These are phyloP conservation scores for Berberis thunbergii DNA, from an alignment of 164 flowering plant genomes.

Conservation along the genomic window DNA sequence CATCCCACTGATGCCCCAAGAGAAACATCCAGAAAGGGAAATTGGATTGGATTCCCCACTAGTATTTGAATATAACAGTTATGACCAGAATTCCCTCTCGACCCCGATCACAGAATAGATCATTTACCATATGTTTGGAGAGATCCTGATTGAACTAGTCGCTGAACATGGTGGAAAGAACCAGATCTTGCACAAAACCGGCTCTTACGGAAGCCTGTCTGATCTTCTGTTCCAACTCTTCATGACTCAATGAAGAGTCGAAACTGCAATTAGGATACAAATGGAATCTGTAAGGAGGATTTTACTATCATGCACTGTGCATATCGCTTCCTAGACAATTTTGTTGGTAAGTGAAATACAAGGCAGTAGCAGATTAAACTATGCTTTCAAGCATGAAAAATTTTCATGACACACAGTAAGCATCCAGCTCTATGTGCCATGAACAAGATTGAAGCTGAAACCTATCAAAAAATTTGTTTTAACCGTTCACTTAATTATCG, in stretches of 20 bases:
- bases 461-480: no score
- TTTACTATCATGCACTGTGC: no score
- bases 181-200: slow-evolving; percentile 64
- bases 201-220: slow-evolving; percentile 64
- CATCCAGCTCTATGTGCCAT: no score
- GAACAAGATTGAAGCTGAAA: no score
- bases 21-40: not conserved
- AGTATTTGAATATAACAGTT: slow-evolving; percentile 4
- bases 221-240: slow-evolving; percentile 67
- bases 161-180: slow-evolving; percentile 46
- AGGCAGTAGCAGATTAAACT: no score
- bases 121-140: slow-evolving; percentile 11
- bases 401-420: no score
- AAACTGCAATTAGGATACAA: slow-evolving; percentile 32
- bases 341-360: no score
- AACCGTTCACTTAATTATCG: no score
- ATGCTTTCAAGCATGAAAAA: no score
- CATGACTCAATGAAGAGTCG: slow-evolving; percentile 56
- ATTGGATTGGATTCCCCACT: slow-evolving; percentile 11
- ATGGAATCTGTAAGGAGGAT: not conserved
- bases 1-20: not conserved
- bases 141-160: slow-evolving; percentile 28
- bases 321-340: no score
- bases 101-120: slow-evolving; percentile 8
- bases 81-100: slow-evolving; percentile 15